Evolutionary conservation across 257 asterid species (phyloP).

Genomic region (Apocynum venetum): DNA sequence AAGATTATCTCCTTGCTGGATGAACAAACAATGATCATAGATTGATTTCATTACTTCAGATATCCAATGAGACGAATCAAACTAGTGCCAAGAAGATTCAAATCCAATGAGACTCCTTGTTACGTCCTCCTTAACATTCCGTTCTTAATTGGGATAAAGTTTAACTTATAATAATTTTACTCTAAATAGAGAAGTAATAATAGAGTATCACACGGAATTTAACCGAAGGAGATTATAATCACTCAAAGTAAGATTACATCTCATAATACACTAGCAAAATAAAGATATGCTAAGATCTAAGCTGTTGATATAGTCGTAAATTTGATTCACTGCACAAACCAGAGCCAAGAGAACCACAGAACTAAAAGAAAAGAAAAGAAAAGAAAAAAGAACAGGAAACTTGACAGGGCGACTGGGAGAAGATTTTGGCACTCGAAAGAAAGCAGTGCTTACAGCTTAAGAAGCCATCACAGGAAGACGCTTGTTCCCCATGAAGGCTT

Average conservation of each 20-base stretch:
- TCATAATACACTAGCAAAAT: background rate
- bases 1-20: no score
- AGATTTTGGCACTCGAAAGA: background rate
- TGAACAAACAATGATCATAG: no score
- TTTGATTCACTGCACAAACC: background rate
- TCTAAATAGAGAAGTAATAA: no score
- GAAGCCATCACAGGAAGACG: slow-evolving; percentile 49
- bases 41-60: no score
- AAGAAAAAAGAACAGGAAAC: background rate
- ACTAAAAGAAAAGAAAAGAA: background rate
- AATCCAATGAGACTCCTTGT: no score
- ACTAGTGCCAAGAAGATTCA: no score
- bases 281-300: background rate
- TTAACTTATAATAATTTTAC: no score
- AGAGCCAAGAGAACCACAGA: background rate
- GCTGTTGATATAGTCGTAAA: background rate
- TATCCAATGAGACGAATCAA: no score
- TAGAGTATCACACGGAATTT: no score
- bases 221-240: background rate
- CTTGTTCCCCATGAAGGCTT: slow-evolving; percentile 46
- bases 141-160: no score
- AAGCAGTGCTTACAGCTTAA: slow-evolving; percentile 16
- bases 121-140: no score
- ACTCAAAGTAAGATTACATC: background rate
- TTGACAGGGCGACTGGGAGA: background rate